These are phyloP conservation scores for Penicillium sp. DNA, from an alignment of 2,329 filamentous ascomycete genomes.

Conservation along the genomic window DNA sequence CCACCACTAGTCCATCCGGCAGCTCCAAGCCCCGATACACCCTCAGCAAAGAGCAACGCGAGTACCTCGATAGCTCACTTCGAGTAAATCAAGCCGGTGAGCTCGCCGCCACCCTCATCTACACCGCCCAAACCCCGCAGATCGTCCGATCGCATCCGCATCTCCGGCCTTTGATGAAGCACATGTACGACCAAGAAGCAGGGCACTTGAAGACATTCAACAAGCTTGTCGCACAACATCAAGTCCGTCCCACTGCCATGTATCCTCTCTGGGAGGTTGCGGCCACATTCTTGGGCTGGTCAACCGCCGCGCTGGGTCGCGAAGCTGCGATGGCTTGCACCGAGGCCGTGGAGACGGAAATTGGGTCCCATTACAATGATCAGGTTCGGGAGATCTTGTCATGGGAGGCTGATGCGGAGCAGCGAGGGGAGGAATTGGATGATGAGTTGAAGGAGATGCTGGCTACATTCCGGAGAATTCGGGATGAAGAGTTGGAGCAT, in stretches of 20 bases:
- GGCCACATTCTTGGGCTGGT: conserved; percentile 82
- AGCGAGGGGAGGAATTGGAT: conserved; percentile 75
- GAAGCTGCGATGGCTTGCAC: conserved; percentile 99
- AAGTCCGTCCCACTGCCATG: conserved; percentile 87
- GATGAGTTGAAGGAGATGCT: conserved; percentile 74
- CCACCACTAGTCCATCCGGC: conserved; percentile 27
- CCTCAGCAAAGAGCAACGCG: conserved; percentile 67
- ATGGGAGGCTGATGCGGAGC: conserved; percentile 76
- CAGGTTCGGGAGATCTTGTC: conserved; percentile 80
- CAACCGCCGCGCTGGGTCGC: conserved; percentile 81
- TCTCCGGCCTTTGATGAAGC: conserved; percentile 84
- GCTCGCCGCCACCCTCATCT: conserved; percentile 94
- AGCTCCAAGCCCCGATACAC: conserved; percentile 49
- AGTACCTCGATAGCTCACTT: conserved; percentile 76
- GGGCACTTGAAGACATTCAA: conserved; percentile 88
- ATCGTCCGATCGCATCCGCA: conserved; percentile 79
- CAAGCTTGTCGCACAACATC: conserved; percentile 75
- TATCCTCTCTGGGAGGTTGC: conserved; percentile 86
- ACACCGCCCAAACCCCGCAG: conserved; percentile 82
- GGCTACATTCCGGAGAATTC: conserved; percentile 72
- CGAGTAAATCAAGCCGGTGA: conserved; percentile 98
- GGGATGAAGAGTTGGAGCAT: conserved; percentile 96
- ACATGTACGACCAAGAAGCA: conserved; percentile 98
- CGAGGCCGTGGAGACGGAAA: conserved; percentile 97
- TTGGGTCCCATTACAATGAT: conserved; percentile 91